These are phyloP conservation scores for Clonostachys sp. DNA, from an alignment of 2,329 filamentous ascomycete species.

Conservation along the genomic window DNA sequence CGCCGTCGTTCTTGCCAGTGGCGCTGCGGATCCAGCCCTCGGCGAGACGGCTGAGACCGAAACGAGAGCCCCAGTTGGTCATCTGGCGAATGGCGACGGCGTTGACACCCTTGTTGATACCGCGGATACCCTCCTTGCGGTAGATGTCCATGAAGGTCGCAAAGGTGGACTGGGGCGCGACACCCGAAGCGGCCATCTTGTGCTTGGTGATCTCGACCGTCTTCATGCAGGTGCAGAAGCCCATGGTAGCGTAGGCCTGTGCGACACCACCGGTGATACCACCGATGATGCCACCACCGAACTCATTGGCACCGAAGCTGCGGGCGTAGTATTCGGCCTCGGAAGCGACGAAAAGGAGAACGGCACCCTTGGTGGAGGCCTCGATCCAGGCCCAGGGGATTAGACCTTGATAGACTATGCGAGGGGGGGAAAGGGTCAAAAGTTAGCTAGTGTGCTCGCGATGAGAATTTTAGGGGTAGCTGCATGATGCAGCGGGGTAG, in stretches of 20 bases:
- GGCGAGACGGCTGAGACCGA: conserved; percentile 87
- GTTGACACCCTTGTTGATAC: conserved; percentile 98
- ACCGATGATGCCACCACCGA: conserved; percentile 82
- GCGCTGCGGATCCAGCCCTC: conserved; percentile 79
- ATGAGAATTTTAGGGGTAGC: background rate
- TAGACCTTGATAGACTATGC: conserved; percentile 93
- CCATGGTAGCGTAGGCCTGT: conserved; percentile 99
- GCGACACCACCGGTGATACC: conserved; percentile 93
- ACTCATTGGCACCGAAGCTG: conserved; percentile 76
- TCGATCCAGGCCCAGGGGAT: conserved; percentile 99
- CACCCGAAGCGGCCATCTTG: conserved; percentile 81
- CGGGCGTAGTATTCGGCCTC: conserved; percentile 96
- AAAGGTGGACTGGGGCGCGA: conserved; percentile 86
- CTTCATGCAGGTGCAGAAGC: conserved; percentile 99
- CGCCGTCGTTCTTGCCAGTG: conserved; percentile 73
- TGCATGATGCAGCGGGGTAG: background rate
- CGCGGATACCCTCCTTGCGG: conserved; percentile 84
- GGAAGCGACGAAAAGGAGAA: conserved; percentile 97
- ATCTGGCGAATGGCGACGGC: conserved; percentile 98
- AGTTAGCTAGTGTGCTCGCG: background rate
- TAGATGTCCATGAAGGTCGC: conserved; percentile 97
- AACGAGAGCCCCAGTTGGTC: conserved; percentile 98
- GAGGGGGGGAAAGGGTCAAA: conserved; percentile 14
- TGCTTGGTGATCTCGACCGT: conserved; percentile 99
- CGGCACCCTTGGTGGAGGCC: conserved; percentile 98